Conservation (phyloP, 2,329 filamentous ascomycete genomes). For the Aureobasidium sp. region DNA sequence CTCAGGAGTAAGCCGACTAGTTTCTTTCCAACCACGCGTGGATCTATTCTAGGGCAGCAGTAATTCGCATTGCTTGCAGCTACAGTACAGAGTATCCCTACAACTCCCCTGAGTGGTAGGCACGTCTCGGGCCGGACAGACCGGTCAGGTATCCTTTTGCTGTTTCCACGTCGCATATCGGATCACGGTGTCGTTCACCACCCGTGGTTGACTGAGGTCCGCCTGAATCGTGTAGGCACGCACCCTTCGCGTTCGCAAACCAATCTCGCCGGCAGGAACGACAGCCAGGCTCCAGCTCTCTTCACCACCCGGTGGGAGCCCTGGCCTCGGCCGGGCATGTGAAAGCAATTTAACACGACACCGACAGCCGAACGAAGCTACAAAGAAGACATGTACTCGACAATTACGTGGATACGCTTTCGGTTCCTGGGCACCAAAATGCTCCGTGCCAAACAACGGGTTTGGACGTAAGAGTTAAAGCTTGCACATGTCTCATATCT, state of each 20-base stretch:
- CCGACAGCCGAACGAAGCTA: neutral
- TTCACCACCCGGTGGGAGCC: neutral
- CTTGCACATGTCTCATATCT: slow-evolving; percentile 6
- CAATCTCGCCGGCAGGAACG: neutral
- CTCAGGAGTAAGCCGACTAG: neutral
- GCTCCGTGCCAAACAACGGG: slow-evolving; percentile 7
- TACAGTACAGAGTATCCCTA: neutral
- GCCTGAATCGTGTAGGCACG: slow-evolving; percentile 7
- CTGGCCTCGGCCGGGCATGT: slow-evolving; percentile 7
- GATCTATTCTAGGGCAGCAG: neutral
- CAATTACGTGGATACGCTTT: neutral
- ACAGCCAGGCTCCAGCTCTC: neutral
- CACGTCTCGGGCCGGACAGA: neutral
- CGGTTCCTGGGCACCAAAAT: neutral
- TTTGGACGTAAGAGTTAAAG: slow-evolving; percentile 2
- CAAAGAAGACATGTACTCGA: neutral
- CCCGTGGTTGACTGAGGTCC: neutral
- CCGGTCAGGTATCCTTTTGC: neutral
- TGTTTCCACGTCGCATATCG: neutral
- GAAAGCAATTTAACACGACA: slow-evolving; percentile 8
- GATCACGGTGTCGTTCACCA: neutral
- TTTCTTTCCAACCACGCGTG: neutral
- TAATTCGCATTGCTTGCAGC: neutral
- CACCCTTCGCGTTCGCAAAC: neutral
- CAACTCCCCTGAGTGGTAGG: neutral